Evolutionary conservation across 352 stramenopile species (phyloP).

Genomic region (Ophiocytium majus): DNA sequence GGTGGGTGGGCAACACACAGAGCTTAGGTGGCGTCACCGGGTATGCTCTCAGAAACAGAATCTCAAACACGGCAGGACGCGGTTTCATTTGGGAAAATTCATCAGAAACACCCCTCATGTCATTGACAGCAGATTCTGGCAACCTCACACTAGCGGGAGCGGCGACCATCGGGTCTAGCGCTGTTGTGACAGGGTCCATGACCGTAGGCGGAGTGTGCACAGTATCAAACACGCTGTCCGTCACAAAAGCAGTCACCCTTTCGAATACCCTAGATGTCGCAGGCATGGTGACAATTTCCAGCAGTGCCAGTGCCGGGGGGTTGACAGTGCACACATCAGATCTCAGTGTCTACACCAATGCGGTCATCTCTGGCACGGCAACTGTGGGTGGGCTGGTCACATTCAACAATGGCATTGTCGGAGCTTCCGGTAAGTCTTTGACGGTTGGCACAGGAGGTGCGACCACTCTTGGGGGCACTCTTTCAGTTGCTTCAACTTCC

Average conservation of each 20-base stretch:
- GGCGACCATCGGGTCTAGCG: background rate
- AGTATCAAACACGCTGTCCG: background rate
- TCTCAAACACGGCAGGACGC: background rate
- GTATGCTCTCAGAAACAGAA: constrained; percentile 2
- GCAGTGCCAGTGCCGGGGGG: too few species aligned
- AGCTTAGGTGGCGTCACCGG: background rate
- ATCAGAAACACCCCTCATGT: background rate
- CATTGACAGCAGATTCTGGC: background rate
- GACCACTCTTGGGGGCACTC: background rate
- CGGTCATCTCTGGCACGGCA: background rate
- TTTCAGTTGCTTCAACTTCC: background rate
- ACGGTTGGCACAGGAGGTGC: background rate
- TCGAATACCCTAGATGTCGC: background rate
- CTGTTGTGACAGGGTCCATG: background rate
- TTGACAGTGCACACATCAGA: background rate
- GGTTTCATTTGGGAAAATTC: constrained; percentile 21
- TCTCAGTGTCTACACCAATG: background rate
- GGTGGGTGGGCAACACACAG: background rate
- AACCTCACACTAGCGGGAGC: background rate
- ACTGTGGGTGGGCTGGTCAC: background rate
- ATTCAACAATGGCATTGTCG: too few species aligned
- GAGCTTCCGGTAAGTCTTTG: background rate
- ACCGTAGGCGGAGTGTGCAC: background rate
- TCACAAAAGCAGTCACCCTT: background rate
- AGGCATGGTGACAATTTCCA: background rate